Conservation (phyloP, 176 grass and related monocot genomes). For the Phoenix roebelenii region DNA sequence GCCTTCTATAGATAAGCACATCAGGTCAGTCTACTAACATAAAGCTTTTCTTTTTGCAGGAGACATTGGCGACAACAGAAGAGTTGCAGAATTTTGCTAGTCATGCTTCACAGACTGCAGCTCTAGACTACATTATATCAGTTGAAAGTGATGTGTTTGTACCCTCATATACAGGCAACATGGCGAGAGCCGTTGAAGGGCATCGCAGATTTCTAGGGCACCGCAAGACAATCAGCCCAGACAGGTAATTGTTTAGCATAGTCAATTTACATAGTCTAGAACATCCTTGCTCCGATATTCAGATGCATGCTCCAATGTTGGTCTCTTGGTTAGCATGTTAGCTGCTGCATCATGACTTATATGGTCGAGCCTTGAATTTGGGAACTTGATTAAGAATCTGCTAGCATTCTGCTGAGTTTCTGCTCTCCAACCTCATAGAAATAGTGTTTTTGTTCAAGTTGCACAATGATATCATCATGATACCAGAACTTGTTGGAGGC, state of each 20-base stretch:
- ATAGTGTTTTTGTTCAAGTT: too few species aligned
- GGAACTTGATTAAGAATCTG: too few species aligned
- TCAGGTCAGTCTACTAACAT: constrained; percentile 1
- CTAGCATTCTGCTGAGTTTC: too few species aligned
- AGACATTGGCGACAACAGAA: constrained; percentile 52
- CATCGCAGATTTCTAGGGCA: constrained; percentile 83
- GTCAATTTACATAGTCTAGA: too few species aligned
- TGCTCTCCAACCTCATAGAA: too few species aligned
- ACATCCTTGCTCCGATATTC: too few species aligned
- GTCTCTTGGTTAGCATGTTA: too few species aligned
- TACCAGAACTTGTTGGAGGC: too few species aligned
- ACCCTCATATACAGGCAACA: constrained; percentile 76
- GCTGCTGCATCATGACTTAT: too few species aligned
- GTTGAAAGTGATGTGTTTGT: constrained; percentile 94
- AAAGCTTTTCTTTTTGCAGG: constrained; percentile 35
- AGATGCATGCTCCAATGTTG: too few species aligned
- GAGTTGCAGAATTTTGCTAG: constrained; percentile 52
- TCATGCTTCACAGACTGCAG: constrained; percentile 74
- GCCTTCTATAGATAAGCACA: background rate
- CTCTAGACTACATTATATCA: constrained; percentile 91
- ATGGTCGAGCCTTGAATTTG: too few species aligned
- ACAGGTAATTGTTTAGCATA: constrained; percentile 36
- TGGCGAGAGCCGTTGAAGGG: constrained; percentile 96
- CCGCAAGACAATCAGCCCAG: constrained; percentile 71
- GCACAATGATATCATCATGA: too few species aligned